phyloP scores from a whole-genome alignment of 1,284 basidiomycete species.

The Trichosporon ovoides region DNA sequence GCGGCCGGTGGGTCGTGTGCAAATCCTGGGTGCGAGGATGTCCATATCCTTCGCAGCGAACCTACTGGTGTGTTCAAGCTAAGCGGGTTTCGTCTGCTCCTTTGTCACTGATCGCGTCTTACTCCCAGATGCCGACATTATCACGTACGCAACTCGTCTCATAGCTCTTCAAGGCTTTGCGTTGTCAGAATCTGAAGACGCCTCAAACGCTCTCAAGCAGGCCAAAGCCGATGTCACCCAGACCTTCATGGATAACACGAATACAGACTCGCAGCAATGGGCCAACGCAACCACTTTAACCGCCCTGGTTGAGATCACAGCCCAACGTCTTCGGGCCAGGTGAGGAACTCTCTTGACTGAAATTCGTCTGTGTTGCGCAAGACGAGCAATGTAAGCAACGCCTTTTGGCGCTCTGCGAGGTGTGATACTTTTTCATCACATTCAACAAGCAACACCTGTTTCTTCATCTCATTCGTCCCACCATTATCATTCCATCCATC shows the following conservation, averaged over 20 bases:
- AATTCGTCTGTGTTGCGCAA: neutral
- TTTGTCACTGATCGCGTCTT: neutral
- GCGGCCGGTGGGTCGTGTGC: constrained; percentile 38
- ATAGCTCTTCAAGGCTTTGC: constrained; percentile 3
- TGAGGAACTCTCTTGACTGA: constrained; percentile 6
- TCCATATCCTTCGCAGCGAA: constrained; percentile 29
- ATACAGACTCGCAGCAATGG: neutral
- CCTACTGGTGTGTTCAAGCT: constrained; percentile 31
- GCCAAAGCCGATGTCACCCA: constrained; percentile 7
- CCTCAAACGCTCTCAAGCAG: constrained; percentile 12
- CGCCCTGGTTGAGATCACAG: constrained; percentile 1
- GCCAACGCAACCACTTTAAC: neutral
- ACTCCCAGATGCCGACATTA: constrained; percentile 32
- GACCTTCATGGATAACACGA: neutral
- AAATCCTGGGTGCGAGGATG: constrained; percentile 29
- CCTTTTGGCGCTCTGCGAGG: no score
- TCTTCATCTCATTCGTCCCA: no score
- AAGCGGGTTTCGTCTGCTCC: constrained; percentile 10
- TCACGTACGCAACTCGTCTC: constrained; percentile 26
- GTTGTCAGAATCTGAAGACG: neutral
- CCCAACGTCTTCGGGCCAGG: constrained; percentile 10
- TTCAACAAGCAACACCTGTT: no score
- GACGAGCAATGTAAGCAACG: no score
- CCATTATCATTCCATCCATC: no score
- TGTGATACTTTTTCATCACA: no score